These are phyloP conservation scores for Didymosphaeria variabile DNA, from an alignment of 2,329 filamentous ascomycete species.

Conservation along the genomic window DNA sequence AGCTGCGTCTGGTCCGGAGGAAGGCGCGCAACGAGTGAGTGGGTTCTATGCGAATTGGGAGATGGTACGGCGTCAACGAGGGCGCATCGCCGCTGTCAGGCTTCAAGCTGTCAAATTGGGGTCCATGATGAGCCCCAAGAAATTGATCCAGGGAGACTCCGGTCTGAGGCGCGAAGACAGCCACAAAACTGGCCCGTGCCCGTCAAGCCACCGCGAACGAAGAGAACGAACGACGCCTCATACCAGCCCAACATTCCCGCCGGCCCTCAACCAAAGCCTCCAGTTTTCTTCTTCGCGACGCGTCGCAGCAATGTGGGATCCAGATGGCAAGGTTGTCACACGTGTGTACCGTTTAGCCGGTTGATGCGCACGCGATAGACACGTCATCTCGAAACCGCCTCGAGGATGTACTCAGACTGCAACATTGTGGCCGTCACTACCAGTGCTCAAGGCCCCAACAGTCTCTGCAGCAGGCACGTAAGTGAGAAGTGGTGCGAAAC, in stretches of 20 bases:
- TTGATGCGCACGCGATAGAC: neutral
- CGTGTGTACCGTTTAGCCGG: neutral
- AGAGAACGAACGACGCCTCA: neutral
- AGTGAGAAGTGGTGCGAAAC: too few relatives aligned
- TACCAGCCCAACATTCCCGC: neutral
- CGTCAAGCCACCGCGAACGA: constrained; percentile 5
- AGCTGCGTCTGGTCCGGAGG: constrained; percentile 18
- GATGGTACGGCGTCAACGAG: neutral
- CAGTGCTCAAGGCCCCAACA: too few relatives aligned
- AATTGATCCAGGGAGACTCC: constrained; percentile 9
- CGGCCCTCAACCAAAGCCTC: neutral
- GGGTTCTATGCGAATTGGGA: constrained; percentile 11
- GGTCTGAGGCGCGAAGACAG: constrained; percentile 9
- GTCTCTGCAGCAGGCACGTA: too few relatives aligned
- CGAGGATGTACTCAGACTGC: too few relatives aligned
- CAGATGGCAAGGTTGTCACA: neutral
- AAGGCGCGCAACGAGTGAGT: constrained; percentile 15
- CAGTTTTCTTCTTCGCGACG: neutral
- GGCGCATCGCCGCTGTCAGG: constrained; percentile 17
- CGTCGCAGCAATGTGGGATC: neutral
- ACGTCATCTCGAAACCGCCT: neutral
- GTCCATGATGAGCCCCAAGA: constrained; percentile 13
- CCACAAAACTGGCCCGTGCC: constrained; percentile 6
- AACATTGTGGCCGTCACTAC: too few relatives aligned
- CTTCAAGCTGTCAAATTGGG: constrained; percentile 2